Evolutionary conservation across 2,329 filamentous ascomycete genomes (phyloP), one percentile per base, ranked within the genome.

Genomic region (Neoscytalidium dimidiatum): DNA sequence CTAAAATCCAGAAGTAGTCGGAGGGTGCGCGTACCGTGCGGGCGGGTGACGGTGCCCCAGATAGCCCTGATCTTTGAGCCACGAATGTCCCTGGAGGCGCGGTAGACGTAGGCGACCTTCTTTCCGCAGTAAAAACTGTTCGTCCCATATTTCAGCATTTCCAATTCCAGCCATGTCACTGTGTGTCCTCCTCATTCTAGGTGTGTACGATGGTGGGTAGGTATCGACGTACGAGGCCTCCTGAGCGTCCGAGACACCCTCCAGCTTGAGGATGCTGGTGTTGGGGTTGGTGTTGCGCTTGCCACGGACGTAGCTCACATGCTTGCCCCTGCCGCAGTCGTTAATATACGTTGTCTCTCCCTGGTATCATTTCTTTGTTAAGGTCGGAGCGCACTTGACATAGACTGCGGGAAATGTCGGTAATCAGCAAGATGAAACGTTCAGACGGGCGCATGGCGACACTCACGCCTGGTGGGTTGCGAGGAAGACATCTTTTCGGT

Each of bases 21-120:
- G 49, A n/a, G 28, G 33, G 14, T 19, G 38, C 7, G 49, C 61
- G 49, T 91, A 94, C 92, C 94, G 85, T 98, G 94, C 81, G 93
- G 90, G 80, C 93, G 87, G 81, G 92, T 96, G 81, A 98, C 90
- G 88, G 97, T 97, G 86, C 94, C 94, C 93, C 93, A 98, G 86
- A 98, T 97, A 76, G 98, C 82, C 80, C 94, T 90, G 85, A 98
- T 96, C 90, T 98, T 98, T 82, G 93, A 94, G 81, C 95, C 95
- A 78, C 94, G 92, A 79, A 97, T 88, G 87, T 97, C 92, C 85
- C 90, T 94, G 84, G 92, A 90, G 76, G 90, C 94, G 80, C 94
- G 92, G 89, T 98, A 99, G 84, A 99, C 93, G 84, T 93, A 99
- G 81, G 95, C 95, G 81, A 98, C 89, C 86, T 94, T 94, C 91